Percentiles rank a stretch among this genome's conserved stretches.
phyloP scores from a whole-genome alignment of 345 rosid species.

The Lepidium africanum region DNA sequence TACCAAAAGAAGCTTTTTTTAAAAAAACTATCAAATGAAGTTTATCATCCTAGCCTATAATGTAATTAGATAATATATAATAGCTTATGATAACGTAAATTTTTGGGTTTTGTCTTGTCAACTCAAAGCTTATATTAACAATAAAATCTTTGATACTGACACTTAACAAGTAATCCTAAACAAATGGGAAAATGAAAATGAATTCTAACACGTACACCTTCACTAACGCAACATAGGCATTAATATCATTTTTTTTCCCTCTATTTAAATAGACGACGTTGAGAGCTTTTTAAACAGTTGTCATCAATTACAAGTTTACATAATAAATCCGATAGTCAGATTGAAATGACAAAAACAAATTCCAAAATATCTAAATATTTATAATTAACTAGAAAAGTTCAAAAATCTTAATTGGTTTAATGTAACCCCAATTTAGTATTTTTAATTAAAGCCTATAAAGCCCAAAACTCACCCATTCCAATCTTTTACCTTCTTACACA shows the following conservation, averaged over 20 bases:
- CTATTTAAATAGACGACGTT: not conserved
- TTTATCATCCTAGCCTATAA: too few species aligned
- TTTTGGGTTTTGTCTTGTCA: too few species aligned
- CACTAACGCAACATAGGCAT: not conserved
- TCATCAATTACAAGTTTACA: too few species aligned
- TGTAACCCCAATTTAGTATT: not conserved
- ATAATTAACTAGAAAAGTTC: too few species aligned
- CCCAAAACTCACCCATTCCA: conserved; percentile 9
- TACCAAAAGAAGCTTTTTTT: too few species aligned
- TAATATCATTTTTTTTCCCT: not conserved
- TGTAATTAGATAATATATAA: too few species aligned
- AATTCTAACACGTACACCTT: not conserved
- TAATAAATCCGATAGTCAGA: too few species aligned
- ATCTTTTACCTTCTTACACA: not conserved
- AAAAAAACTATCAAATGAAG: too few species aligned
- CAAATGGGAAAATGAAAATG: not conserved
- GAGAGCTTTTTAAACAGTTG: not conserved
- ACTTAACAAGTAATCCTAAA: not conserved
- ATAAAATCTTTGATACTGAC: not conserved
- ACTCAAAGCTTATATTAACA: too few species aligned
- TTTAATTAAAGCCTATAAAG: not conserved
- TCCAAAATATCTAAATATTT: too few species aligned
- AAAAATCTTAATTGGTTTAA: not conserved
- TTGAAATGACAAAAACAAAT: too few species aligned
- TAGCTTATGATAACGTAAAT: too few species aligned